Base-by-base conservation (phyloP, 2,329 filamentous ascomycete genomes). In the Colletotrichum ledebouriae region DNA sequence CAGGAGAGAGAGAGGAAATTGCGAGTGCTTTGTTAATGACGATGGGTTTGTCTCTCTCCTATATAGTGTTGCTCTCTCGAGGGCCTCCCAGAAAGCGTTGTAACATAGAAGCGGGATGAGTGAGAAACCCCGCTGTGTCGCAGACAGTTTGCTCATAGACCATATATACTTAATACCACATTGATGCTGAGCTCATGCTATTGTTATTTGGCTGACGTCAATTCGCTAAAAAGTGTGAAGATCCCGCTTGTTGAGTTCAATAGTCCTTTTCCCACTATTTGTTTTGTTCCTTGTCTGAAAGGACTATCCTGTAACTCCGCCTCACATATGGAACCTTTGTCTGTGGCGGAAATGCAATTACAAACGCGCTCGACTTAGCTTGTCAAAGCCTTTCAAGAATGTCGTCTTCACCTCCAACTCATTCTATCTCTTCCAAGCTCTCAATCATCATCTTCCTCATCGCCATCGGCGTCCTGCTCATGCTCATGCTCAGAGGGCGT, bases 401-500 rank as follows among this genome's bases (percentile, higher is more conserved):
- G 29, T 56, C 44, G n/a, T 5, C 29, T 37, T 41, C 12, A 41
- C 25, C 13, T 57, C 20, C 52, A 11, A 44, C 59, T 22, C 17
- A 33, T 50, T 20, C 6, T 10, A 49, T 64, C 33, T 39, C 5
- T 13, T 22, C 41, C 5, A 41, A 11, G 17, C 41, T 39, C 49
- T 15, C 46, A 69, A 22, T 74, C 71, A 73, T 74, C 71, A 9
- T 79, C 76, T 47, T 85, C 82, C 37, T 83, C 84, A 17, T 86
- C 84, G 3, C 80, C 84, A 56, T 85, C 84, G 3, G 72, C 73
- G 63, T 75, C 72, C 25, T 73, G 72, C 33, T 80, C 78, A n/a
- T 73, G 72, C 39, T 80, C 78, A n/a, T 73, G 72, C 39, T 80
- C 78, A n/a, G 76, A 62, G 12, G 67, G 63, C 13, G 67, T 67